These are phyloP conservation scores for Blastomyces parvus DNA, from an alignment of 2,329 filamentous ascomycete species.

Conservation along the genomic window DNA sequence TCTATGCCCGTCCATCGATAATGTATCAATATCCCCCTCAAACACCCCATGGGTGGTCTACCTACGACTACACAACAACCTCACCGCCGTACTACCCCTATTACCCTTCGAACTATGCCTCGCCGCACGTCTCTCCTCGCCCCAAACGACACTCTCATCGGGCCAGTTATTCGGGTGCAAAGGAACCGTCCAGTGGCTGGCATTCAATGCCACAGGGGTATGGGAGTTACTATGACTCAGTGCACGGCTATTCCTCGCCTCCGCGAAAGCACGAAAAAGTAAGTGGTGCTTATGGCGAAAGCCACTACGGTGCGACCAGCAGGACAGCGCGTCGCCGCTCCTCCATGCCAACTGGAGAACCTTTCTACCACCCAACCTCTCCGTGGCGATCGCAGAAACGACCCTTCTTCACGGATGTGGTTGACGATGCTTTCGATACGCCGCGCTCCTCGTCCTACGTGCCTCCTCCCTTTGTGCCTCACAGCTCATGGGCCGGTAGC, in stretches of 20 bases:
- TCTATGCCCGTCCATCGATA: conserved; percentile 30
- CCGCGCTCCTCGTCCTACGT: conserved; percentile 18
- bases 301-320: background rate
- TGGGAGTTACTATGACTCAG: conserved; percentile 38
- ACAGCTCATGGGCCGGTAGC: conserved; percentile 3
- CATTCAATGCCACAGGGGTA: conserved; percentile 35
- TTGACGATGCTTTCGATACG: conserved; percentile 46
- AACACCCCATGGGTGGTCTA: conserved; percentile 40
- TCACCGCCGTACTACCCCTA: conserved; percentile 42
- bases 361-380: conserved; percentile 13
- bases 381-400: conserved; percentile 38
- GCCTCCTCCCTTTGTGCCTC: background rate
- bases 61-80: conserved; percentile 41
- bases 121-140: conserved; percentile 39
- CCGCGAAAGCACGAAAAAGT: conserved; percentile 54
- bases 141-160: conserved; percentile 47
- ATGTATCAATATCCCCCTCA: conserved; percentile 39
- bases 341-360: conserved; percentile 32
- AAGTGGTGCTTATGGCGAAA: conserved; percentile 49
- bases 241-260: conserved; percentile 43
- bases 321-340: conserved; percentile 33
- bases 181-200: conserved; percentile 30
- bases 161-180: conserved; percentile 45
- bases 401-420: conserved; percentile 48
- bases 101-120: conserved; percentile 47